These are phyloP conservation scores for Trichopus zeylanicus DNA, from an alignment of 116 monocot genomes.

Conservation along the genomic window DNA sequence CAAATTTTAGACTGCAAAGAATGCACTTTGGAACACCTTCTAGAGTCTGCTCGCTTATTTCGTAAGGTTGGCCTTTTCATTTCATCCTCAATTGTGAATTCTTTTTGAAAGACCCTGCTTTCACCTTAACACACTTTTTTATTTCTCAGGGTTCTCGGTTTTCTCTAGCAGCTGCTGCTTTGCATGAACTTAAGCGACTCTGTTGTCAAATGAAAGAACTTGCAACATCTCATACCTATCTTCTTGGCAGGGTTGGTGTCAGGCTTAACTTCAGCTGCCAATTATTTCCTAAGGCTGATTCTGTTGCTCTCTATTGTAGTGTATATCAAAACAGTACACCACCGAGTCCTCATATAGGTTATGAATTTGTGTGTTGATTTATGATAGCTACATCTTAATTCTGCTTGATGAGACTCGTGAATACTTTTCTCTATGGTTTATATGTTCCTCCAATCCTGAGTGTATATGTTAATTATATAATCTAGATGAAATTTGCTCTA, in stretches of 20 bases:
- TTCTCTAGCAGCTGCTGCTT: conserved; percentile 79
- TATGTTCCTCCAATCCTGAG: no score
- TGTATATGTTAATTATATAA: no score
- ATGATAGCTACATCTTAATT: no score
- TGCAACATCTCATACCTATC: conserved; percentile 27
- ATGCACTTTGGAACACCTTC: conserved; percentile 52
- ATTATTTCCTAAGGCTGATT: no score
- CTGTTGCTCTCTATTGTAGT: no score
- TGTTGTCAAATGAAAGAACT: conserved; percentile 30
- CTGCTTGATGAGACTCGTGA: no score
- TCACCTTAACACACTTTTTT: neutral
- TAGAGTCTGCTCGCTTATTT: conserved; percentile 73
- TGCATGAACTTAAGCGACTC: conserved; percentile 87
- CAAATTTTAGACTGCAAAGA: conserved; percentile 78
- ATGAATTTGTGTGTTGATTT: no score
- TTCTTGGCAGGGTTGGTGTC: conserved; percentile 49
- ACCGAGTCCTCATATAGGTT: no score
- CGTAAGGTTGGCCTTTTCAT: conserved; percentile 53
- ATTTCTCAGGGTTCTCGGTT: conserved; percentile 66
- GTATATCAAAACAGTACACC: no score
- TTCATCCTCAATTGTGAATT: neutral
- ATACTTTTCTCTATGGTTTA: no score
- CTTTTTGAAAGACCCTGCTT: no score
- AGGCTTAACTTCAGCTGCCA: neutral
- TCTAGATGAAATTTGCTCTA: no score